phyloP scores from a whole-genome alignment of 345 rosid genomes.

The Aquilaria malaccensis region DNA sequence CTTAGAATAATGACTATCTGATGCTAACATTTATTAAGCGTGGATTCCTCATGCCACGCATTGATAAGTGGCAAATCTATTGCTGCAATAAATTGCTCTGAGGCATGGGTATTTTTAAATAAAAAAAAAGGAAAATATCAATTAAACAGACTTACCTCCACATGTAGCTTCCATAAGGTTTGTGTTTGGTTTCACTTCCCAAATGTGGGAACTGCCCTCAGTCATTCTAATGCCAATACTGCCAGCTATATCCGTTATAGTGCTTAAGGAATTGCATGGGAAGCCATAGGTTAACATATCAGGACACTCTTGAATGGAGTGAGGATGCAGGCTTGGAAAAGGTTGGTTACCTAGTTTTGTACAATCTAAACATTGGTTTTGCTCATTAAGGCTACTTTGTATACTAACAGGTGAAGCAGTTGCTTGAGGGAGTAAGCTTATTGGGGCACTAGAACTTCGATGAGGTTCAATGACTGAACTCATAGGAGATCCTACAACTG shows the following conservation, averaged over 20 bases:
- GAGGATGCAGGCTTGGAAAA: conserved; percentile 51
- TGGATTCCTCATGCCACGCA: too few species aligned
- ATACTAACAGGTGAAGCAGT: conserved; percentile 40
- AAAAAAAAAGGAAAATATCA: neutral
- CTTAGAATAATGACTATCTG: too few species aligned
- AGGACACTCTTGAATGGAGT: conserved; percentile 56
- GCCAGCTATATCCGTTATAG: conserved; percentile 30
- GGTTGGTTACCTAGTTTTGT: conserved; percentile 38
- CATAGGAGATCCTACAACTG: conserved; percentile 33
- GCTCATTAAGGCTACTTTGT: conserved; percentile 42
- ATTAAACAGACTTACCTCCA: conserved; percentile 33
- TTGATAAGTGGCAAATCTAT: too few species aligned
- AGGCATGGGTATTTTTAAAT: too few species aligned
- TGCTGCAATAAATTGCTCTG: too few species aligned
- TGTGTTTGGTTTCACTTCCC: conserved; percentile 39
- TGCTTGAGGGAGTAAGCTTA: conserved; percentile 45
- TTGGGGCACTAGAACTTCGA: conserved; percentile 56
- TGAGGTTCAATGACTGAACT: conserved; percentile 43
- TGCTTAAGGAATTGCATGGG: conserved; percentile 35
- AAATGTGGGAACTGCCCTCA: conserved; percentile 39
- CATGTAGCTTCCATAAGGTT: conserved; percentile 32
- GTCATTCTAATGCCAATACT: conserved; percentile 28
- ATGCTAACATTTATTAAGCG: too few species aligned
- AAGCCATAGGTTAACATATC: conserved; percentile 43
- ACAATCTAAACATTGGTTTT: conserved; percentile 34